Evolutionary conservation across 192 early-diverging fungal species (phyloP).

Genomic region (Pilobolus umbonatus): DNA sequence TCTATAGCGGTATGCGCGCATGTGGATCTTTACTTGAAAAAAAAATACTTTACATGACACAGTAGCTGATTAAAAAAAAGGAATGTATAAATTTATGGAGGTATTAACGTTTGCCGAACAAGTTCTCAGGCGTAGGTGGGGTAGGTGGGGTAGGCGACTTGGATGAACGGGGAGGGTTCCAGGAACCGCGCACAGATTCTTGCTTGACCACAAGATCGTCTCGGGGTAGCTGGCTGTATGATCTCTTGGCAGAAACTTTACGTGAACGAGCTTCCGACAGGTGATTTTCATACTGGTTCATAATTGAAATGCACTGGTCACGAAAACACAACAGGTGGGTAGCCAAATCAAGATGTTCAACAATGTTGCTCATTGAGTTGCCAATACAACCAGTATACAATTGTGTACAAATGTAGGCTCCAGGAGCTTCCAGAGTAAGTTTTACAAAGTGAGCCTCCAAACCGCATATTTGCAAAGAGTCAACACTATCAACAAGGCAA

Average conservation of each 20-base stretch:
- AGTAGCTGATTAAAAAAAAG: constrained; percentile 4
- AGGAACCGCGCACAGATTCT: constrained; percentile 6
- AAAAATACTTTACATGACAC: neutral
- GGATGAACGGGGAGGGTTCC: constrained; percentile 8
- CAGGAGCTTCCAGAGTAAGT: constrained; percentile 1
- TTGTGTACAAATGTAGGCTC: neutral
- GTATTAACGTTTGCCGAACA: neutral
- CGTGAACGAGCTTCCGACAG: constrained; percentile 2
- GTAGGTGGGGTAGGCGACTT: constrained; percentile 1
- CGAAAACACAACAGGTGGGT: neutral
- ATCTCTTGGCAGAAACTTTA: constrained; percentile 8
- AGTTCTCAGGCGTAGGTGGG: constrained; percentile 5
- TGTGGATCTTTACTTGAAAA: constrained; percentile 1
- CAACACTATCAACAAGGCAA: constrained; percentile 7
- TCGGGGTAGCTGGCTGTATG: neutral
- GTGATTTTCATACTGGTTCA: constrained; percentile 5
- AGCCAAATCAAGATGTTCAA: neutral
- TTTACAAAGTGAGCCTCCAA: constrained; percentile 1
- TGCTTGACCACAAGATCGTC: neutral
- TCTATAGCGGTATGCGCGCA: too few relatives aligned
- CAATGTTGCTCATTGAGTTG: neutral
- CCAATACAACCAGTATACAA: constrained; percentile 5
- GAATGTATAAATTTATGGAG: neutral
- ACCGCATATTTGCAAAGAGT: constrained; percentile 1
- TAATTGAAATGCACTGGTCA: neutral